These are phyloP conservation scores for Seminavis robusta DNA, from an alignment of 108 stramenopile species.

Conservation along the genomic window DNA sequence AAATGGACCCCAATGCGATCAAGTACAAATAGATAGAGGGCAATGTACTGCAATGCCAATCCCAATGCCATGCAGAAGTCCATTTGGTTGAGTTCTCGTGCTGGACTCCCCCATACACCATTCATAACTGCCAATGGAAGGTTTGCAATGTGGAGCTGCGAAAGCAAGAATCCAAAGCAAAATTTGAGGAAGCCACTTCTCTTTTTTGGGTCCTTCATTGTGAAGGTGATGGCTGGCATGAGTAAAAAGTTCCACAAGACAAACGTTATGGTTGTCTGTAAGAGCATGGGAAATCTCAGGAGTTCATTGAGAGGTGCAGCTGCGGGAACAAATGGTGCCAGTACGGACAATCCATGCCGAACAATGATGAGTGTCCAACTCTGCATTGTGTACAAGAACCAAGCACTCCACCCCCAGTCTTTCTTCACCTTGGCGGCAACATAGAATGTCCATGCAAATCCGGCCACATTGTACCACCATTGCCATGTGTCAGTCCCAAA, in stretches of 20 bases:
- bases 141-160: conserved; percentile 71
- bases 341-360: conserved; percentile 49
- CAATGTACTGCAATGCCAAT: conserved; percentile 44
- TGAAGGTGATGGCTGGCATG: conserved; percentile 59
- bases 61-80: conserved; percentile 52
- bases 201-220: conserved; percentile 39
- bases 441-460: conserved; percentile 47
- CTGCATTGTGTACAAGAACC: conserved; percentile 60
- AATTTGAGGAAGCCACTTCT: conserved; percentile 50
- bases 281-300: conserved; percentile 59
- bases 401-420: conserved; percentile 25
- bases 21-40: conserved; percentile 58
- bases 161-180: conserved; percentile 57
- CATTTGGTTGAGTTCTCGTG: conserved; percentile 36
- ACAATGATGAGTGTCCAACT: conserved; percentile 56
- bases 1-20: conserved; percentile 81
- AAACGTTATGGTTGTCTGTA: conserved; percentile 63
- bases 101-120: conserved; percentile 32
- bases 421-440: conserved; percentile 9
- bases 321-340: conserved; percentile 47
- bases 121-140: conserved; percentile 54
- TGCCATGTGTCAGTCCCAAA: too few relatives aligned
- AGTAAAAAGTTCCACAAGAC: conserved; percentile 80
- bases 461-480: conserved; percentile 38
- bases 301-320: conserved; percentile 38